Base-by-base conservation (phyloP, 441 rosid species). In the Metrosideros polymorpha region DNA sequence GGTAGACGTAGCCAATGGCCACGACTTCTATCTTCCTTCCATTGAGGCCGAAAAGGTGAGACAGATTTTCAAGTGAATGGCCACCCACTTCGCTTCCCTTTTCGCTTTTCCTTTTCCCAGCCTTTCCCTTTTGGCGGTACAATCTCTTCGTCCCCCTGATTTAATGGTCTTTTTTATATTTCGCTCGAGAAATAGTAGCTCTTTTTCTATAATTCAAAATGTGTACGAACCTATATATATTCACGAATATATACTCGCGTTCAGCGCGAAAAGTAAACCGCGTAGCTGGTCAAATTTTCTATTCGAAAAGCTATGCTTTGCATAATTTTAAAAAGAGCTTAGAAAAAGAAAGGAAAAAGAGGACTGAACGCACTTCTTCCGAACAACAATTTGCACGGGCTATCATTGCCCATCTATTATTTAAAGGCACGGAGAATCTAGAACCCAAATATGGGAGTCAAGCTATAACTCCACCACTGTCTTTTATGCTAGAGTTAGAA, bases 401-500 rank as follows among this genome's bases (percentile, higher is more conserved):
- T 22, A 66, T 35, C 79, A 66, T 66, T 66, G 79, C 79, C 45
- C 79, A 25, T 35, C 27, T 10, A 35, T 35, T 66, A 66, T 66
- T 66, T 24, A 66, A 35, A 66, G 75, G 43, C 25, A 51, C 19
- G 56, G 32, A 51, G 57, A 45, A 52, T 54, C 86, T 29, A 85
- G 27, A 83, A 19, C 43, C 85, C 83, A 29, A 76, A 87, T 75
- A 42, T 27, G 84, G 55, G 77, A 66, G 82, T 53, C 24, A 77
- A 22, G 32, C 49, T 43, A 55, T 45, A 86, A 71, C 83, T 83
- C 32, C 42, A 47, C n/a, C 77, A 27, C 85, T 82, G 59, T 86
- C 88, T 84, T 84, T 82, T 86, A 14, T 86, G 51, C 55, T 87
- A 32, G 56, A 53, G 57, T 42, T 45, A 29, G 87, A 85, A 89